Conservation (phyloP, 2,329 filamentous ascomycete species). For the Alternaria alternata region DNA sequence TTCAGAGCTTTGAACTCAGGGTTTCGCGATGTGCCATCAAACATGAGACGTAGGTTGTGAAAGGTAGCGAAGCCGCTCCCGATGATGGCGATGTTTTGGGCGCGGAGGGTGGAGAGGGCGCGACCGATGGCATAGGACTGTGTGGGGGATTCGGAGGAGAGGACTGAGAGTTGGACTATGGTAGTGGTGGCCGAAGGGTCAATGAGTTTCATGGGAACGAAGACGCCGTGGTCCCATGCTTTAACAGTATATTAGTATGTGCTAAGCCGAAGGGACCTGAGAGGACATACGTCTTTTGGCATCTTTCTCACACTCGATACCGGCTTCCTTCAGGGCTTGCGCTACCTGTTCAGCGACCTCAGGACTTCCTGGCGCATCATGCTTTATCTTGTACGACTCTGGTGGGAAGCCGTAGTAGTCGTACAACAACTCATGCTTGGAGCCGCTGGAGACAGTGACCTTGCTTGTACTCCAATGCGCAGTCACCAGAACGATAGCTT, state of each 20-base stretch:
- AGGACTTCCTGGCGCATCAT: constrained; percentile 65
- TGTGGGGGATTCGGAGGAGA: constrained; percentile 60
- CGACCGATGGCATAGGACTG: constrained; percentile 62
- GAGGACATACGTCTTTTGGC: constrained; percentile 38
- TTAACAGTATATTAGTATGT: background rate
- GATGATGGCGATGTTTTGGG: constrained; percentile 64
- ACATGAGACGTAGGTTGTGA: constrained; percentile 63
- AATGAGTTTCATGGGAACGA: constrained; percentile 65
- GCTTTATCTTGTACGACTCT: constrained; percentile 64
- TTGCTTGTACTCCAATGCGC: constrained; percentile 64
- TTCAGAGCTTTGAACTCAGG: constrained; percentile 44
- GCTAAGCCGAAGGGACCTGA: background rate
- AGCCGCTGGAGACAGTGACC: constrained; percentile 62
- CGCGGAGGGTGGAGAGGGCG: constrained; percentile 61
- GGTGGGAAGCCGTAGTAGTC: constrained; percentile 68
- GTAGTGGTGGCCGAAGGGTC: constrained; percentile 62
- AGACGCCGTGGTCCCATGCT: constrained; percentile 70
- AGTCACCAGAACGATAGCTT: constrained; percentile 65
- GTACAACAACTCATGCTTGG: constrained; percentile 61
- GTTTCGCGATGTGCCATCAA: constrained; percentile 36
- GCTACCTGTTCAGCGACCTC: constrained; percentile 61
- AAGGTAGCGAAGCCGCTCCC: constrained; percentile 68
- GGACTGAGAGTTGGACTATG: constrained; percentile 66
- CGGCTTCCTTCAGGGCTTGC: constrained; percentile 57
- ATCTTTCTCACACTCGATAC: constrained; percentile 51